Evolutionary conservation across 2,329 filamentous ascomycete genomes (phyloP).

Genomic region (Botryotinia narcissicola): DNA sequence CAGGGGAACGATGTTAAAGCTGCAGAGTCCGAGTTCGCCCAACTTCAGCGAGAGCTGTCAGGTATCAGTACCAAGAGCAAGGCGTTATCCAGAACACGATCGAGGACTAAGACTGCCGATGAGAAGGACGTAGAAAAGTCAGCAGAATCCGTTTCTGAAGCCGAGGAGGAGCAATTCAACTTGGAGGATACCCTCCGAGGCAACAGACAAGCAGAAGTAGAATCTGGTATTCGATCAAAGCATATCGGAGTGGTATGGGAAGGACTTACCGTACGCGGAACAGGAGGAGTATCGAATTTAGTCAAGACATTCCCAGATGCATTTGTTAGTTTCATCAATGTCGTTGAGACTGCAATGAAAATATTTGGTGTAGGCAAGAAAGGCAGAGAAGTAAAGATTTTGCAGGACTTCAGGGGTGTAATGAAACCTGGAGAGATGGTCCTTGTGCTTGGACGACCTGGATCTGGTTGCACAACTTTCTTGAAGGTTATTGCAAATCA

Average conservation of each 20-base stretch:
- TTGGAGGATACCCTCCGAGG: constrained; percentile 72
- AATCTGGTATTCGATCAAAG: constrained; percentile 78
- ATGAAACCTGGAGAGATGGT: constrained; percentile 82
- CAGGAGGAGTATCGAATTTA: constrained; percentile 70
- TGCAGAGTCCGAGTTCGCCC: constrained; percentile 68
- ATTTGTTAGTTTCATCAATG: constrained; percentile 68
- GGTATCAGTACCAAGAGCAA: constrained; percentile 54
- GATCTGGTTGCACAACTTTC: constrained; percentile 52
- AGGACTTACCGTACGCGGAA: constrained; percentile 69
- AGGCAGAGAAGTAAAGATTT: constrained; percentile 68
- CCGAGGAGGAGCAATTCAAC: constrained; percentile 62
- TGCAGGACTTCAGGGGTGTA: constrained; percentile 69
- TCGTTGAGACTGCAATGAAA: constrained; percentile 61
- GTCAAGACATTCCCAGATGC: constrained; percentile 74
- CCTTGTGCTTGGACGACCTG: constrained; percentile 38
- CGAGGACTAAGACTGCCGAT: constrained; percentile 32
- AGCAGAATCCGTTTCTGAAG: constrained; percentile 38
- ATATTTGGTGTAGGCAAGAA: constrained; percentile 66
- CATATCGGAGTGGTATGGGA: constrained; percentile 80
- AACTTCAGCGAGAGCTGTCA: constrained; percentile 62
- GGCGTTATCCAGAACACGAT: constrained; percentile 49
- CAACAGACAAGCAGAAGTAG: constrained; percentile 65
- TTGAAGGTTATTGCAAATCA: constrained; percentile 54
- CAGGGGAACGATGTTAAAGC: constrained; percentile 57
- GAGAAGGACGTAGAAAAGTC: constrained; percentile 60